Base-by-base conservation (phyloP, 306 rosid genomes). In the Gleditsia sinensis region DNA sequence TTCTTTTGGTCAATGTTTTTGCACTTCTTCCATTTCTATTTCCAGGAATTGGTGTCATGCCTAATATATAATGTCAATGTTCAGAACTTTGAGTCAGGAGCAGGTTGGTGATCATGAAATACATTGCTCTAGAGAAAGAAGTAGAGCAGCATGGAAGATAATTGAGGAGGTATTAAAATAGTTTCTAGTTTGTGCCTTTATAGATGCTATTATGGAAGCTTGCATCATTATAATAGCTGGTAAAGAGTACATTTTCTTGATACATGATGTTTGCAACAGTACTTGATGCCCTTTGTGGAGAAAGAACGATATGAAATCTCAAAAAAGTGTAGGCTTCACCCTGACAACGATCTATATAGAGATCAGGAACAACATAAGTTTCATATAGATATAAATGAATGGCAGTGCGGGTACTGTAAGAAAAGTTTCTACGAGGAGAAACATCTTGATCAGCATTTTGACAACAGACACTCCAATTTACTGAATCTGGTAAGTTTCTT, bases 391-490 rank as follows among this genome's bases (percentile, higher is more conserved):
- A 54, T 83, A 71, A 80, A 77, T 75, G 89, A 86, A 24, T 86
- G 89, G 89, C 74, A 80, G 53, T 86, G 89, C 54, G 83, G 85
- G 4, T 86, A 64, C 75, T 86, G 89, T 75, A 86, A 81, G 75
- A 86, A 86, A 77, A 53, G 48, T 67, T 86, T 86, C 74, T 83
- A 83, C 11, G 78, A 77, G 63, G 85, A 91, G 77, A 91, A 82
- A 57, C 65, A 85, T 83, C 90, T 91, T 8, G 97, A 91, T 80
- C 88, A 61, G 76, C 94, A 91, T 84, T 91, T 87, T 51, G 90
- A 91, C 78, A 83, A 87, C 75, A 87, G 92, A 78, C 97, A 91
- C 67, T 78, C 83, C 77, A 81, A 87, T 84, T 83, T 85, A 71
- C 78, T 88, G 67, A 86, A 89, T 76, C 80, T 57, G 89, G 94